phyloP scores from a whole-genome alignment of 495 filamentous ascomycete species.

The Diplogelasinospora grovesii region DNA sequence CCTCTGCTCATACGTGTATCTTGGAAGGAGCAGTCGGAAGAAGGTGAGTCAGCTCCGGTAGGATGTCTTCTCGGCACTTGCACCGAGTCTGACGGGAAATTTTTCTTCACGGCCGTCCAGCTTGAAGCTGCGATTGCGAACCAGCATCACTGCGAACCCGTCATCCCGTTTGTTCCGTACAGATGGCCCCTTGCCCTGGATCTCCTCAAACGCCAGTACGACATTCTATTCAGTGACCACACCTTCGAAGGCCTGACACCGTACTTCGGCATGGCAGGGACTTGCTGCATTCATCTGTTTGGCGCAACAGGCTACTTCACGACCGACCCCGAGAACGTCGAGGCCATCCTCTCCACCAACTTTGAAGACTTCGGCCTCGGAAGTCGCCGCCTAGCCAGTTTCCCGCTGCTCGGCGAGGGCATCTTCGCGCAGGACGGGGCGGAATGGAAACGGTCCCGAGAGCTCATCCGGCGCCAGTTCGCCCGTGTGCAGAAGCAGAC shows the following conservation, averaged over 20 bases:
- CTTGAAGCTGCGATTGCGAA: conserved; percentile 1
- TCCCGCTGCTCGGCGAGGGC: conserved; percentile 42
- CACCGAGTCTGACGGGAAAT: not conserved
- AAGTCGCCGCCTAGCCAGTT: conserved; percentile 24
- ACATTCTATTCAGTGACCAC: conserved; percentile 1
- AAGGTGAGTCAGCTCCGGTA: not conserved
- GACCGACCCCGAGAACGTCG: conserved; percentile 36
- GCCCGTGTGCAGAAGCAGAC: conserved; percentile 19
- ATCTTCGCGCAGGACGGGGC: conserved; percentile 51
- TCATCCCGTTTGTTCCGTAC: conserved; percentile 3
- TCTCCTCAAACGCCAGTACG: conserved; percentile 3
- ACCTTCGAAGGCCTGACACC: conserved; percentile 3
- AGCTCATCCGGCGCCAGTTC: conserved; percentile 51
- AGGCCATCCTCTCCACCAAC: conserved; percentile 32
- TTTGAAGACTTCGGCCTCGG: conserved; percentile 35
- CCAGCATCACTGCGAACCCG: conserved; percentile 5
- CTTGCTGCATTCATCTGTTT: conserved; percentile 14
- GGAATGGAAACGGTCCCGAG: conserved; percentile 48
- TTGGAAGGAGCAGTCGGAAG: not conserved
- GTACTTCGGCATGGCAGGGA: conserved; percentile 11
- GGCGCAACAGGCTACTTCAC: conserved; percentile 26
- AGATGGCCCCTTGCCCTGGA: conserved; percentile 6
- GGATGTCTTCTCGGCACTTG: not conserved
- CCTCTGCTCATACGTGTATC: not conserved
- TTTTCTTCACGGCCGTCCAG: not conserved